Evolutionary conservation across 805 yeast genomes (phyloP), one percentile per base, ranked within the genome.

Genomic region (Kodamaea laetipori): DNA sequence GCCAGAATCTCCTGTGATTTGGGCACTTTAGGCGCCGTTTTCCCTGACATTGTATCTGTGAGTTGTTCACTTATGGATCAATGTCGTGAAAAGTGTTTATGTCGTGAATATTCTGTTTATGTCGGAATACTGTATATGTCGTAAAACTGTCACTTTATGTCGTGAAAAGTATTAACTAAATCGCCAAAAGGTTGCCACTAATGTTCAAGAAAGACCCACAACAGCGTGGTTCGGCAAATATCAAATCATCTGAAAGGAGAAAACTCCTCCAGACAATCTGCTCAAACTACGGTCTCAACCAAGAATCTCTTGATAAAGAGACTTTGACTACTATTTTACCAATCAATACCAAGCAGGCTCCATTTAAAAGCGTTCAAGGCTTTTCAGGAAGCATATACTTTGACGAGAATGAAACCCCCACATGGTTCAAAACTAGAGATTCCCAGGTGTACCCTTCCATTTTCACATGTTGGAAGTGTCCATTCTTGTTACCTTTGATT

Each of bases 191-290:
- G n/a, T n/a, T n/a, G n/a, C 24, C 24, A 21, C 24, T 8, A 27
- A 60, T 60, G 64, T 60, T 60, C 41, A 56, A 51, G 36, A 60
- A 58, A 35, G 48, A 54, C 15, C 57, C 58, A 7, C 69, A 76
- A 56, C 69, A 84, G 45, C 90, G 90, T 64, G 82, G 95, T 3
- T 70, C 81, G 40, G 77, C 95, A 15, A 87, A 88, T 53, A 71
- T 94, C 46, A 90, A 89, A 63, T 78, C 87, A 10, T 85, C 96
- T 0, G 97, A 89, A 51, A 70, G 94, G 31, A 76, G 86, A 50
- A 74, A 74, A 49, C 60, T 83, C 18, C 60, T 80, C 8, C 52
- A 60, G 4, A 53, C 58, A 4, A 69, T 84, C 23, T 68, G 80
- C 49, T 52, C 61, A 16, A 58, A 53, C 21, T 81, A 73, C 51